A percentile compares a stretch with the other conserved stretches of the same genome.
phyloP scores from a whole-genome alignment of 805 yeast genomes.

The Myxozyma mucilagina region DNA sequence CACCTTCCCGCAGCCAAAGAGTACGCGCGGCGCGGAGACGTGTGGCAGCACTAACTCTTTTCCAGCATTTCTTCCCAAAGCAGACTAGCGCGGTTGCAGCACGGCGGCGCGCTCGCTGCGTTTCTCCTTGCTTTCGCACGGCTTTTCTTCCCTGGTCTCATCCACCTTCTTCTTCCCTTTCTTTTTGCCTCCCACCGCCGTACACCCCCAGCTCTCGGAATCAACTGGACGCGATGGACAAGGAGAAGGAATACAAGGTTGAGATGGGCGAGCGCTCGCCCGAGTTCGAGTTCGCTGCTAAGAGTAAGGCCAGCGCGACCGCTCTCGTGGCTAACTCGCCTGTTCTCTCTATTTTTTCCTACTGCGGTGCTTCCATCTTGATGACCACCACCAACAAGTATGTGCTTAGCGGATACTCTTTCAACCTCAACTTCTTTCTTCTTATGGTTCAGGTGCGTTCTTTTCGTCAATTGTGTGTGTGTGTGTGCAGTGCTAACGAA shows the following conservation, averaged over 20 bases:
- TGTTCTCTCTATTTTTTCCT: constrained; percentile 39
- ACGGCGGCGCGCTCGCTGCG: too few species aligned
- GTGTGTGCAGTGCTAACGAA: too few species aligned
- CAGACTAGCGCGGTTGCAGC: too few species aligned
- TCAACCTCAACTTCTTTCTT: constrained; percentile 82
- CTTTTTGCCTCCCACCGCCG: neutral
- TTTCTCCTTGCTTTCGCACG: neutral
- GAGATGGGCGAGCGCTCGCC: constrained; percentile 22
- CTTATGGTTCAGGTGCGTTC: constrained; percentile 68
- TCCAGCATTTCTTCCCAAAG: too few species aligned
- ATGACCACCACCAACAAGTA: constrained; percentile 98
- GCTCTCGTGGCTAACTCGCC: constrained; percentile 26
- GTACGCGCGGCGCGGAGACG: too few species aligned
- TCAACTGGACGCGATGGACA: constrained; percentile 19
- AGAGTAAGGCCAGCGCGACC: constrained; percentile 7
- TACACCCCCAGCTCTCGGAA: neutral
- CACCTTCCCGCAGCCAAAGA: too few species aligned
- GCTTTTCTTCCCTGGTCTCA: neutral
- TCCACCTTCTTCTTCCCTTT: neutral
- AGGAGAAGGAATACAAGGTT: constrained; percentile 27
- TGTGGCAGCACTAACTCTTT: too few species aligned
- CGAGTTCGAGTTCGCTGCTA: constrained; percentile 21
- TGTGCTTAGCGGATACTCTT: constrained; percentile 78
- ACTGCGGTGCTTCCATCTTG: constrained; percentile 90
- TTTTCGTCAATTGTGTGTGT: neutral